These are phyloP conservation scores for Ephemerocybe angulata DNA, from an alignment of 768 basidiomycete species.

Conservation along the genomic window DNA sequence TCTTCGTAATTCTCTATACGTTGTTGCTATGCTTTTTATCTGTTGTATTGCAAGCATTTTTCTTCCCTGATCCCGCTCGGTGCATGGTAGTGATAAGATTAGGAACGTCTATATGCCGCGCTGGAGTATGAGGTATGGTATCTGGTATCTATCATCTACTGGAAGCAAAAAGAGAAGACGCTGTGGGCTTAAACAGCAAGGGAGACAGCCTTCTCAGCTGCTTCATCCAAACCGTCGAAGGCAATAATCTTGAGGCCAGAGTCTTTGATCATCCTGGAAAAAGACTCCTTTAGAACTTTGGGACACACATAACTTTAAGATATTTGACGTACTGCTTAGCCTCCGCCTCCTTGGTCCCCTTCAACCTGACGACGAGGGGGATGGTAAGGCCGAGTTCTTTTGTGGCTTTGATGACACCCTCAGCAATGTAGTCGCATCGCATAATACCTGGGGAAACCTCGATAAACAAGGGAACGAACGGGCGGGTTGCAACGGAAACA, in stretches of 20 bases:
- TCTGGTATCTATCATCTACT: slow-evolving; percentile 2
- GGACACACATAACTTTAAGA: too few relatives aligned
- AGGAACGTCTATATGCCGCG: slow-evolving; percentile 15
- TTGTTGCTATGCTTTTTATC: slow-evolving; percentile 31
- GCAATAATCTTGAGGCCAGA: slow-evolving; percentile 92
- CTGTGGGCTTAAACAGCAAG: slow-evolving; percentile 45
- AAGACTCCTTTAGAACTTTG: too few relatives aligned
- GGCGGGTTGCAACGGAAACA: slow-evolving; percentile 12
- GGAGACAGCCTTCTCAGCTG: slow-evolving; percentile 76
- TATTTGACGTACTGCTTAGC: slow-evolving; percentile 93
- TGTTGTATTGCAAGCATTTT: background rate
- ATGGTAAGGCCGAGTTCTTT: slow-evolving; percentile 83
- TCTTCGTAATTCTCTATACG: slow-evolving; percentile 34
- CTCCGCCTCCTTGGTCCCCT: slow-evolving; percentile 95
- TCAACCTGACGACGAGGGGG: slow-evolving; percentile 89
- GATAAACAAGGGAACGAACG: background rate
- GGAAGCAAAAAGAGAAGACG: background rate
- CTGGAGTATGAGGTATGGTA: slow-evolving; percentile 1
- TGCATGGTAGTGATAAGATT: background rate
- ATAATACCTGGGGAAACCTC: slow-evolving; percentile 66
- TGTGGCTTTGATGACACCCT: slow-evolving; percentile 97
- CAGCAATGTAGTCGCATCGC: slow-evolving; percentile 98
- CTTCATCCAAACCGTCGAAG: slow-evolving; percentile 91
- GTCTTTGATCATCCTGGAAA: slow-evolving; percentile 85
- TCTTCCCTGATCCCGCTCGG: background rate